Evolutionary conservation across 805 yeast species (phyloP).

Genomic region (Alloascoidea africana): DNA sequence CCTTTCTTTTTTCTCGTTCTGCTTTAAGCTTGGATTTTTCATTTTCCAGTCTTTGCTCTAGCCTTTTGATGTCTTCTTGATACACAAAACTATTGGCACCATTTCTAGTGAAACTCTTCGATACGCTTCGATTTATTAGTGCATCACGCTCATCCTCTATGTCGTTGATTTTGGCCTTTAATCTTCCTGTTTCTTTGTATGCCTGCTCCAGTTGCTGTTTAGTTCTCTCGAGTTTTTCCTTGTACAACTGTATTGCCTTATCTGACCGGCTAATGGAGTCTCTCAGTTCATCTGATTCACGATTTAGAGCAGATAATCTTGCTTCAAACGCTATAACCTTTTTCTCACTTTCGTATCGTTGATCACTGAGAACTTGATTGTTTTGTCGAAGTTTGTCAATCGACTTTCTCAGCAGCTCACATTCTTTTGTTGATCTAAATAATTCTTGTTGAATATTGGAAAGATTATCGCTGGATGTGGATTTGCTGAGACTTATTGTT

Average conservation of each 20-base stretch:
- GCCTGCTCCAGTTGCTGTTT: conserved; percentile 29
- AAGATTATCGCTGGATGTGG: not conserved
- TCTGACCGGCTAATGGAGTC: not conserved
- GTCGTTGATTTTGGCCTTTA: conserved; percentile 4
- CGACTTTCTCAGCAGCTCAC: conserved; percentile 1
- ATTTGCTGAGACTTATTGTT: not conserved
- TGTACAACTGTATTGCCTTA: conserved; percentile 35
- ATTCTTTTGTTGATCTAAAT: not conserved
- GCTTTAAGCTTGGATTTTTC: conserved; percentile 13
- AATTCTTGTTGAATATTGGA: not conserved
- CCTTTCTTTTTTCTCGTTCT: conserved; percentile 6
- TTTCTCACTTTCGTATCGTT: conserved; percentile 1
- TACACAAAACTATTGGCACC: not conserved
- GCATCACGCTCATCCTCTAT: conserved; percentile 11
- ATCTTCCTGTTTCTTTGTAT: conserved; percentile 1
- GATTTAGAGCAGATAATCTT: not conserved
- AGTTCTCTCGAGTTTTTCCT: conserved; percentile 30
- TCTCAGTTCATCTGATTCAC: not conserved
- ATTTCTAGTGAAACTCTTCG: not conserved
- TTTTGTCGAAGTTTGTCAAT: not conserved
- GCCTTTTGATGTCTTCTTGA: conserved; percentile 20
- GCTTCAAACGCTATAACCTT: not conserved
- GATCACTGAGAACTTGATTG: not conserved
- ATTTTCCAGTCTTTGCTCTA: conserved; percentile 12
- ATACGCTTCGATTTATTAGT: conserved; percentile 13